Conservation (phyloP, 176 grass and related monocot species). For the Dactylis glomerata region DNA sequence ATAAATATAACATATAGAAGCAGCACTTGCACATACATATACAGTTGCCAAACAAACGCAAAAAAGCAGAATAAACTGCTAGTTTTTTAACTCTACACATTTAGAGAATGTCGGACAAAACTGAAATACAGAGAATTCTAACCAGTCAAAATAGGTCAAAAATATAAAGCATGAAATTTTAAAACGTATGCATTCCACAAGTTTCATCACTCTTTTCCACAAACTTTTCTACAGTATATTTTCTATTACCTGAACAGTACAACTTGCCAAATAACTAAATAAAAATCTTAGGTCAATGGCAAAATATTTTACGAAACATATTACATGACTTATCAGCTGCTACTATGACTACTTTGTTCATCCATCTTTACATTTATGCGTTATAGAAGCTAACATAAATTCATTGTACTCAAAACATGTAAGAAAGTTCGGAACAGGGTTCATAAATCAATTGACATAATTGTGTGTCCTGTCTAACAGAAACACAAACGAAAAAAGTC, state of each 20-base stretch:
- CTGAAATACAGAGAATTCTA: not conserved
- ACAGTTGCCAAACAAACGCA: not conserved
- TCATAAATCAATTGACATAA: constrained; percentile 1
- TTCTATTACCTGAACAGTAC: not conserved
- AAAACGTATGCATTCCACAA: not conserved
- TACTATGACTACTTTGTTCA: not conserved
- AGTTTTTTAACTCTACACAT: not conserved
- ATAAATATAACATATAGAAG: not conserved
- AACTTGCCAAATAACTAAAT: not conserved
- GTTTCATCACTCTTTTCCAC: not conserved
- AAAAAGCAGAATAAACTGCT: not conserved
- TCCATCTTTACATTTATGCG: not conserved
- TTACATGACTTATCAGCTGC: not conserved
- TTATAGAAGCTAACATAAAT: not conserved
- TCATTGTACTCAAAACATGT: not conserved
- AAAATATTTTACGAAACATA: not conserved
- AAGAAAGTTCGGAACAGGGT: not conserved
- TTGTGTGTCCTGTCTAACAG: not conserved
- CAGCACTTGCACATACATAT: not conserved
- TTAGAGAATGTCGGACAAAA: not conserved
- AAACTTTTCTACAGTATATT: not conserved
- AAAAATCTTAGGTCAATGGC: not conserved
- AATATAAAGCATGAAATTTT: not conserved
- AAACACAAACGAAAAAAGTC: not conserved
- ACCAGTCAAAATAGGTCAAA: not conserved